phyloP scores from a whole-genome alignment of 192 early-diverging fungal genomes.

The Entomortierella chlamydospora region DNA sequence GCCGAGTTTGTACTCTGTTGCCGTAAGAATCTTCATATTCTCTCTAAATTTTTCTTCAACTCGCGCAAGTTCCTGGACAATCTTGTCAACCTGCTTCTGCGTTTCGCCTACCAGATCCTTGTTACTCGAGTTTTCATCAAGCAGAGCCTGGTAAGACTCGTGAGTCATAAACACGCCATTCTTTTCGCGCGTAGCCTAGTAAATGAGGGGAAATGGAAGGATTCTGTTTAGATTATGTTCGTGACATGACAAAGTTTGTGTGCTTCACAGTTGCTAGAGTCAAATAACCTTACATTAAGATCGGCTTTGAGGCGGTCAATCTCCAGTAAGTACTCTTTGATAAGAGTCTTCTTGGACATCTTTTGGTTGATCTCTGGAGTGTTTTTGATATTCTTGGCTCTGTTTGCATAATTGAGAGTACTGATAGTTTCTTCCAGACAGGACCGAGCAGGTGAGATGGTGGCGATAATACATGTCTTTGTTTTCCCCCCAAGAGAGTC shows the following conservation, averaged over 20 bases:
- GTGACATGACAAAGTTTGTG: too few relatives aligned
- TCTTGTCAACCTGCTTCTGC: constrained; percentile 35
- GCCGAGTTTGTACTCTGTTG: constrained; percentile 43
- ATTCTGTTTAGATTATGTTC: not conserved
- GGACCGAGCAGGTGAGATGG: constrained; percentile 81
- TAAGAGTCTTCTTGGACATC: constrained; percentile 85
- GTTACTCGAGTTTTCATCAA: constrained; percentile 58
- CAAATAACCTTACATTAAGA: constrained; percentile 62
- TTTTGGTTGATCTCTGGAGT: constrained; percentile 80
- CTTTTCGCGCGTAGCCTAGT: constrained; percentile 79
- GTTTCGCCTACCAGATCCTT: constrained; percentile 46
- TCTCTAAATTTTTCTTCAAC: constrained; percentile 55
- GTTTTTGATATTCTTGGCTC: constrained; percentile 84
- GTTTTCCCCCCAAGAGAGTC: constrained; percentile 92
- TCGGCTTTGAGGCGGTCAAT: constrained; percentile 87
- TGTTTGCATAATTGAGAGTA: constrained; percentile 82
- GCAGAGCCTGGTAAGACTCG: constrained; percentile 70
- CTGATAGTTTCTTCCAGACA: constrained; percentile 77
- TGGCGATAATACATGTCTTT: constrained; percentile 96
- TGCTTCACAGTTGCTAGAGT: not conserved
- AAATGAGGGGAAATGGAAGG: not conserved
- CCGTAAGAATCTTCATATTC: constrained; percentile 37
- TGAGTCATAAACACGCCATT: constrained; percentile 83
- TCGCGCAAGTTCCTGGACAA: constrained; percentile 43
- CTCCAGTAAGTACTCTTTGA: constrained; percentile 82